Conservation (phyloP, 1,284 basidiomycete genomes). For the Ustilago shanxiensis region DNA sequence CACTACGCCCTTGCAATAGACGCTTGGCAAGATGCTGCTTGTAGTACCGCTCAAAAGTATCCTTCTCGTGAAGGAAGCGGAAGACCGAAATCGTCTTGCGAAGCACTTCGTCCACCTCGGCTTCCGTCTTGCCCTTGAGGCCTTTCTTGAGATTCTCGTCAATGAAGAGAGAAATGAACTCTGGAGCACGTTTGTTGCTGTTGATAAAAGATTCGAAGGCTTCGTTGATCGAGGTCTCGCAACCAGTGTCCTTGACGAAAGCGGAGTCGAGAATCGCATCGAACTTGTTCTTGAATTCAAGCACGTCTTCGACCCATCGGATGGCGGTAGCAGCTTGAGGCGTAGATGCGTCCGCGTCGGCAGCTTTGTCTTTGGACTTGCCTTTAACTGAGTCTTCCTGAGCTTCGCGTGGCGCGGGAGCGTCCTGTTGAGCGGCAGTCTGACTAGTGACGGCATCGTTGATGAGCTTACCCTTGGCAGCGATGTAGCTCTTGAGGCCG, state of each 20-base stretch:
- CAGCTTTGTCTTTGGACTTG: constrained; percentile 31
- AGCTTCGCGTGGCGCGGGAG: constrained; percentile 12
- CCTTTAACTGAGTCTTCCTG: constrained; percentile 3
- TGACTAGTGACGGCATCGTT: constrained; percentile 74
- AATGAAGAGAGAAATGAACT: constrained; percentile 96
- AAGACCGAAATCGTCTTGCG: constrained; percentile 97
- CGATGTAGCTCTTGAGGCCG: constrained; percentile 81
- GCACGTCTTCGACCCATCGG: constrained; percentile 93
- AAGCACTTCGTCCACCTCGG: constrained; percentile 87
- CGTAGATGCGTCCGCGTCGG: constrained; percentile 37
- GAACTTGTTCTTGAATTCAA: constrained; percentile 91
- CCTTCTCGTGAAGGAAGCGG: constrained; percentile 94
- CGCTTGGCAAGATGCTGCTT: constrained; percentile 95
- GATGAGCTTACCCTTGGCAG: constrained; percentile 82
- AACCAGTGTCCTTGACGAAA: constrained; percentile 81
- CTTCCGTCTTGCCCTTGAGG: constrained; percentile 93
- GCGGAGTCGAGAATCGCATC: constrained; percentile 81
- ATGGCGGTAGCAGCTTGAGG: constrained; percentile 75
- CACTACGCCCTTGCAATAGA: constrained; percentile 84
- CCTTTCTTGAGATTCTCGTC: constrained; percentile 97
- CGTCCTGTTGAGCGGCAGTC: constrained; percentile 19
- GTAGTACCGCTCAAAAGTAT: constrained; percentile 98
- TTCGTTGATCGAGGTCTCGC: constrained; percentile 88
- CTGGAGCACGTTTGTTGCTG: constrained; percentile 85
- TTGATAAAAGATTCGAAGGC: constrained; percentile 96